Evolutionary conservation across 2,329 filamentous ascomycete genomes (phyloP), one percentile per base, ranked within the genome.

Genomic region (Microcyclosporella mali): DNA sequence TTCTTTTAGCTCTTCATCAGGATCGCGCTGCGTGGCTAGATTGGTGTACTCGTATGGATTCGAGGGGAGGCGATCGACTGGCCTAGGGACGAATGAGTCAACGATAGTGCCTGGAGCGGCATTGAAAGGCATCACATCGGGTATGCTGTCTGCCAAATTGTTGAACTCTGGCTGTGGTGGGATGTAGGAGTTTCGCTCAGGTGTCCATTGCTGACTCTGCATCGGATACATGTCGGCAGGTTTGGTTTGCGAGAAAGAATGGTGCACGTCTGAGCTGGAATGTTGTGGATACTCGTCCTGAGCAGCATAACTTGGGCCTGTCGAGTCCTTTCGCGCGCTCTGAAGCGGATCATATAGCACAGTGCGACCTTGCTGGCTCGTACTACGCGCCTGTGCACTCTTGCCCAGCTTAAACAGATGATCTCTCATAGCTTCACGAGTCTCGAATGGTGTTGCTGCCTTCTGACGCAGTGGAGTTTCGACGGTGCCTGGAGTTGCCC

Each of bases 1-100:
- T n/a, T 63, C 58, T n/a, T 49, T 40, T 6, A 71, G 55, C 40
- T 65, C 61, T 19, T 66, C 56, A 17, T 65, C 61, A 16, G 10
- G 21, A 25, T 25, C 21, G 21, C 21, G 21, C 6, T 25, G 21
- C n/a, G n/a, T n/a, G n/a, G n/a, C n/a, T n/a, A n/a, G n/a, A 9
- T 25, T 25, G 21, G 21, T 6, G 21, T 4, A 6, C 6, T 25
- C 21, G 21, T 25, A 25, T 4, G 21, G 21, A 25, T 25, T 25
- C 9, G 21, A 25, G 21, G 21, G 21, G 21, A 25, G 4, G 21
- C 21, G 21, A 9, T 25, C 21, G 21, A 6, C 6, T 9, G 21
- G 4, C 6, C 21, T 4, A 25, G 21, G 21, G 6, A 25, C 6
- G 6, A 25, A 6, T 6, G 21, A 25, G 21, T 25, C 9, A 25